Conservation (phyloP, 129 eudicot genomes). For the Centella asiatica region DNA sequence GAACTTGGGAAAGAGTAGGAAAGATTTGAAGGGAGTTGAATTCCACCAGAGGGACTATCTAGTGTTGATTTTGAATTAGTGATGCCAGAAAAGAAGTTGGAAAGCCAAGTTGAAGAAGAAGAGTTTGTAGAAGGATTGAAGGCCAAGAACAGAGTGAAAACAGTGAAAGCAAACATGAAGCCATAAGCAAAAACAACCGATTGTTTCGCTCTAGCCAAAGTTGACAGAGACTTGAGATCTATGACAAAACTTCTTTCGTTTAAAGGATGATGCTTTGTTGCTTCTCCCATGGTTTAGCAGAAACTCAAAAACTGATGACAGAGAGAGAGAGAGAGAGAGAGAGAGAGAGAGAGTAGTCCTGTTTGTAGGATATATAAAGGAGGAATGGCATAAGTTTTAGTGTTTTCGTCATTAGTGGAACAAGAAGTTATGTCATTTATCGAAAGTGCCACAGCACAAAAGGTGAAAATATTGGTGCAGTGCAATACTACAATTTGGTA, state of each 20-base stretch:
- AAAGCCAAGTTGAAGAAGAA: conserved; percentile 49
- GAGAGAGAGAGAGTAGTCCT: too few relatives aligned
- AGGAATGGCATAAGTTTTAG: too few relatives aligned
- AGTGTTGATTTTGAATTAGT: background rate
- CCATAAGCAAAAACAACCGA: conserved; percentile 45
- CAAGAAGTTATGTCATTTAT: too few relatives aligned
- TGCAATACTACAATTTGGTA: too few relatives aligned
- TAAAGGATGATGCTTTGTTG: conserved; percentile 58
- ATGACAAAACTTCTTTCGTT: conserved; percentile 38
- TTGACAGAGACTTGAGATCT: conserved; percentile 44
- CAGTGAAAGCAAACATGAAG: conserved; percentile 45
- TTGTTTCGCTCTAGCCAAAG: conserved; percentile 37
- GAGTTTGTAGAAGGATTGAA: too few relatives aligned
- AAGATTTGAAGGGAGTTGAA: conserved; percentile 36
- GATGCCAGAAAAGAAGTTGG: conserved; percentile 31
- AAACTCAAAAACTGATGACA: too few relatives aligned
- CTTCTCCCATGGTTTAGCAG: conserved; percentile 87
- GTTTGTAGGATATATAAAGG: too few relatives aligned
- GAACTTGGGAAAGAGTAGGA: conserved; percentile 48
- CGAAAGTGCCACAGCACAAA: too few relatives aligned
- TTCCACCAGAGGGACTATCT: conserved; percentile 16
- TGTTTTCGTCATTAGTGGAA: too few relatives aligned
- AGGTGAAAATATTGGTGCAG: too few relatives aligned
- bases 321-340: too few relatives aligned
- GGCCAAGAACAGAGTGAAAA: conserved; percentile 65